Evolutionary conservation across 148 eudicot genomes (phyloP), one percentile per base, ranked within the genome.

Genomic region (Rheum nobile): DNA sequence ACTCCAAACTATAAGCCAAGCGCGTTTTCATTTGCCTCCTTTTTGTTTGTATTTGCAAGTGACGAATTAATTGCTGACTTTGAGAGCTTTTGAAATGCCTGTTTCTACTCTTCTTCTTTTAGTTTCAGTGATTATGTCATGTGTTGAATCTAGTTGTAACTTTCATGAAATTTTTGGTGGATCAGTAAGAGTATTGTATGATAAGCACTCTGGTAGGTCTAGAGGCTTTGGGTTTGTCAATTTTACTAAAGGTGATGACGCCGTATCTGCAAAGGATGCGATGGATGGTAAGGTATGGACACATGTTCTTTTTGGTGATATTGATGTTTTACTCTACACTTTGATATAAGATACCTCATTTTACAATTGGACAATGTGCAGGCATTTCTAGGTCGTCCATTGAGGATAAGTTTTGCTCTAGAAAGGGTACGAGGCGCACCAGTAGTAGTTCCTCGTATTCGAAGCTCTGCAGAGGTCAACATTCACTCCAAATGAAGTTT

Each of bases 201-300:
- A 91, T 73, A 91, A 89, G 82, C 85, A 74, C 57, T 83, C 88
- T 24, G 97, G 97, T 38, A 81, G 94, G 72, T 88, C 97, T 71
- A 91, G 97, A 86, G 97, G 97, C 76, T 91, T 91, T 79, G 94
- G 97, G 59, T 91, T 91, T 85, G 92, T 91, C 26, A 28, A 85
- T 77, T 91, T 88, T 76, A 76, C 83, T 4, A 86, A 83, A 74
- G 94, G 78, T 73, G 89, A 85, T 46, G 88, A 86, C 12, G 97
- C 97, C 48, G 73, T 54, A 68, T 76, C 77, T 65, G 94, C 97
- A 26, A 91, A 85, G 80, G 95, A 86, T 76, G 88, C 90, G 50
- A 91, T 91, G 97, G 97, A 91, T 81, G 94, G 97, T n/a, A 89
- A 88, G 89, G 90, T 87, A 67, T 52, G 79, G 12, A 28, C 17